Percentiles rank a stretch among this genome's conserved stretches.
These are phyloP conservation scores for Mycena vitilis DNA, from an alignment of 768 basidiomycete genomes.

Conservation along the genomic window DNA sequence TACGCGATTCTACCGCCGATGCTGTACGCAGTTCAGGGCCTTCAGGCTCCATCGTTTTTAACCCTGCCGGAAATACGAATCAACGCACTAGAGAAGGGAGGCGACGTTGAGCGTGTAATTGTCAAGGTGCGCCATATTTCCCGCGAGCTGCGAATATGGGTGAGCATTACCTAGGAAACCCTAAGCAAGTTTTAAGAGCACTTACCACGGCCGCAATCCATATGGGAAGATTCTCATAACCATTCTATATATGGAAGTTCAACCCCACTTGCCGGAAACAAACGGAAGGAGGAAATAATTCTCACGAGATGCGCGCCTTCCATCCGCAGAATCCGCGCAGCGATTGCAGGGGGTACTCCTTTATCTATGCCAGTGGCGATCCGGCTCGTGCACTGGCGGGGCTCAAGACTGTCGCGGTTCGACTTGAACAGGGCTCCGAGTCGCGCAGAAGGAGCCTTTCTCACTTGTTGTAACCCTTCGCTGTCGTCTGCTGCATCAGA, in stretches of 20 bases:
- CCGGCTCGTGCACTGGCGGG: constrained; percentile 21
- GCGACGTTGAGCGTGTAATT: constrained; percentile 28
- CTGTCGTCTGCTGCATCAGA: constrained; percentile 20
- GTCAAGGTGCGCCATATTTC: constrained; percentile 29
- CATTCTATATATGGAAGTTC: constrained; percentile 23
- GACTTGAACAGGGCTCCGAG: neutral
- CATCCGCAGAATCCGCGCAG: constrained; percentile 34
- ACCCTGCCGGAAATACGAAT: neutral
- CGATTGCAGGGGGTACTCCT: constrained; percentile 16
- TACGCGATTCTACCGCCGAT: constrained; percentile 25
- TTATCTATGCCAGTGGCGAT: constrained; percentile 12
- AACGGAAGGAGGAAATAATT: neutral
- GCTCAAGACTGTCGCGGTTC: neutral
- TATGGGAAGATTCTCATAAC: constrained; percentile 34
- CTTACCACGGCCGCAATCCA: constrained; percentile 35
- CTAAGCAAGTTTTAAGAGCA: too few relatives aligned
- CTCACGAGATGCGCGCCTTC: constrained; percentile 35
- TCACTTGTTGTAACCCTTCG: constrained; percentile 31
- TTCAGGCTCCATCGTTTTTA: neutral
- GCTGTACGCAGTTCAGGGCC: neutral
- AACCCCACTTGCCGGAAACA: neutral
- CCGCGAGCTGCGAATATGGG: constrained; percentile 18
- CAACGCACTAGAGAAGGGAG: constrained; percentile 30
- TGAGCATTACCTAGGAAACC: neutral
- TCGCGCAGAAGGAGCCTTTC: neutral